Percentiles rank a stretch among this genome's conserved stretches.
Conservation (phyloP, 2,329 filamentous ascomycete species). For the Diaporthe eres region DNA sequence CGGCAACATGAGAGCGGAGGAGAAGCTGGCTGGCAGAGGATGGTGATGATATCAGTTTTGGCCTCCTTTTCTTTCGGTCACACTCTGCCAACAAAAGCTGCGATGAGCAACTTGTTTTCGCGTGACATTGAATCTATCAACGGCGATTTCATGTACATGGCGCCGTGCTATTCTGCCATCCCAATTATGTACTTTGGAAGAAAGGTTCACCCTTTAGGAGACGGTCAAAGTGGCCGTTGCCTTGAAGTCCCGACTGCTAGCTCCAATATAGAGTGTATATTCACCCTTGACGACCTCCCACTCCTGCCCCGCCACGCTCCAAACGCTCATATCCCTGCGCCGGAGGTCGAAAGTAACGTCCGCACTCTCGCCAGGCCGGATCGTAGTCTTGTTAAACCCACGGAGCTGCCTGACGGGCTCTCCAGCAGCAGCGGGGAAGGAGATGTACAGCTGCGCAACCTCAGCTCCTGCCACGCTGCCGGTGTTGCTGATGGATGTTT, state of each 20-base stretch:
- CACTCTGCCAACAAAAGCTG: neutral
- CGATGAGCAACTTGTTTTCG: neutral
- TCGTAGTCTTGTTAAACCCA: constrained; percentile 73
- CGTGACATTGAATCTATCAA: neutral
- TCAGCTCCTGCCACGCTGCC: constrained; percentile 60
- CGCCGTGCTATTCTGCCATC: neutral
- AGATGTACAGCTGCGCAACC: constrained; percentile 63
- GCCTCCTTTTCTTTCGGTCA: neutral
- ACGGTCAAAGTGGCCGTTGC: neutral
- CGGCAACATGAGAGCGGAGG: constrained; percentile 79
- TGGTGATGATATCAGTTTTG: constrained; percentile 69
- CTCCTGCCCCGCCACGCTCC: constrained; percentile 73
- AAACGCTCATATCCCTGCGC: constrained; percentile 75
- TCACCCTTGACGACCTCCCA: constrained; percentile 67
- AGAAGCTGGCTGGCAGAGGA: constrained; percentile 88
- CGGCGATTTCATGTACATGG: neutral
- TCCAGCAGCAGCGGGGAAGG: constrained; percentile 56
- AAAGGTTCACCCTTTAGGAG: neutral
- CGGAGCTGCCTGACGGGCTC: constrained; percentile 71
- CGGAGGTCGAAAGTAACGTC: constrained; percentile 67
- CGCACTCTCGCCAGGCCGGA: constrained; percentile 60
- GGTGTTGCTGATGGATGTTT: constrained; percentile 57
- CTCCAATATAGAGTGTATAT: constrained; percentile 61
- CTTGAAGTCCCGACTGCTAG: constrained; percentile 9
- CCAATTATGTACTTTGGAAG: neutral